A percentile compares a stretch with the other conserved stretches of the same genome.
These are phyloP conservation scores for Marvania coccoides DNA, from an alignment of 139 green algal species.

Conservation along the genomic window DNA sequence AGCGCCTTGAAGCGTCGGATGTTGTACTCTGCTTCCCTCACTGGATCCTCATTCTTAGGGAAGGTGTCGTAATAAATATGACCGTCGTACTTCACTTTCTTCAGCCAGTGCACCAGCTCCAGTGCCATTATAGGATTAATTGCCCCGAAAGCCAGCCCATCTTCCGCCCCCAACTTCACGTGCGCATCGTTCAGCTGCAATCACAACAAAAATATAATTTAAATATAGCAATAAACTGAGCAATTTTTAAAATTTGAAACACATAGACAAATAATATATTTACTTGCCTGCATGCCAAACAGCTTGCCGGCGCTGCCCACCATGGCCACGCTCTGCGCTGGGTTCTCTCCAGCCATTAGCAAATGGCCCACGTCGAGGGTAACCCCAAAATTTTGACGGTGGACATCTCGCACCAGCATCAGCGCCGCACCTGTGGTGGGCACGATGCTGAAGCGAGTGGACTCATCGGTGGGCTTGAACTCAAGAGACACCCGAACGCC, in stretches of 20 bases:
- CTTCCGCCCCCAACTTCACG: conserved; percentile 49
- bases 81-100: conserved; percentile 25
- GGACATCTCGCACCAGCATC: conserved; percentile 31
- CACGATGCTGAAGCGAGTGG: conserved; percentile 37
- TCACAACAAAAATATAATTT: too few species aligned
- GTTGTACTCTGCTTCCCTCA: conserved; percentile 50
- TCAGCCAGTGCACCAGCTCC: conserved; percentile 54
- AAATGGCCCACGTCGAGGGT: conserved; percentile 61
- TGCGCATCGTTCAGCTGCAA: conserved; percentile 48
- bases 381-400: conserved; percentile 47
- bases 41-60: conserved; percentile 49
- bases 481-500: conserved; percentile 44
- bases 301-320: conserved; percentile 29
- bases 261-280: too few species aligned
- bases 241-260: too few species aligned
- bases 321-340: conserved; percentile 38
- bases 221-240: too few species aligned
- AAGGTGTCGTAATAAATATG: conserved; percentile 62
- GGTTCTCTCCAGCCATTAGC: conserved; percentile 58
- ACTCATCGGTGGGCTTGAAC: conserved; percentile 56
- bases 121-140: conserved; percentile 22
- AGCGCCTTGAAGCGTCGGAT: conserved; percentile 26
- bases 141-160: conserved; percentile 44
- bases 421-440: conserved; percentile 39
- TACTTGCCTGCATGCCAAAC: conserved; percentile 30